Base-by-base conservation (phyloP, 2,329 filamentous ascomycete species). In the Bipolaris cookei region DNA sequence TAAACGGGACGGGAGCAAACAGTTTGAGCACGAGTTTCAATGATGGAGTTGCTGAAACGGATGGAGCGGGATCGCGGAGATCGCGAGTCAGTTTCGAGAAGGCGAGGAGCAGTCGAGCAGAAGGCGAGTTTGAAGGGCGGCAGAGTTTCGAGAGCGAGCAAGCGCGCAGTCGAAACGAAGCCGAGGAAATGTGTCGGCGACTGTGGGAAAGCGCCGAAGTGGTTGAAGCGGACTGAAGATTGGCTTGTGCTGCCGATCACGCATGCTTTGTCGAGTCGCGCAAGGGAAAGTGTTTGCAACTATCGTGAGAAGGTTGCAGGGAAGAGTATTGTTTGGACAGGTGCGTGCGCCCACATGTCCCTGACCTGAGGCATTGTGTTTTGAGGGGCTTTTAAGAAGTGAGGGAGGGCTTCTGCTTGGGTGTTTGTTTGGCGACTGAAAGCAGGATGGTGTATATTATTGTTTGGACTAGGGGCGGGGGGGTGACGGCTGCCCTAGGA, bases 141-240 rank as follows among this genome's bases (percentile, higher is more conserved):
- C 64, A 68, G 45, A 73, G 73, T 56, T 69, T 71, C 14, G 74
- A 71, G 38, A 70, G 67, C 53, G 70, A 72, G 43, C 50, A 62
- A 37, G 59, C 52, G 20, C 59, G 66, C 37, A 62, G 65, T 46
- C 58, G 73, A 43, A 71, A 70, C 53, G 75, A 77, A 53, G 73
- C 71, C 2, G 73, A 76, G 58, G 75, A 78, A 50, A 70, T 78
- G 32, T 78, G 76, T 63, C 70, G 76, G 14, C 61, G 76, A 34
- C 59, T 78, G 59, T 78, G 76, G 76, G 76, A 77, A 54, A 74
- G 74, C 53, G 67, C 67, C 14, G 74, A 77, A 61, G 63, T 71
- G 42, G 71, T 70, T 20, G 73, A 75, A 45, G 70, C 67, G 10
- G 75, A 76, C 49, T 76, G 72, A 77, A 43, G 23, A 44, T 23